Evolutionary conservation across 192 early-diverging fungal species (phyloP).

Genomic region (Entrophospora sp.): DNA sequence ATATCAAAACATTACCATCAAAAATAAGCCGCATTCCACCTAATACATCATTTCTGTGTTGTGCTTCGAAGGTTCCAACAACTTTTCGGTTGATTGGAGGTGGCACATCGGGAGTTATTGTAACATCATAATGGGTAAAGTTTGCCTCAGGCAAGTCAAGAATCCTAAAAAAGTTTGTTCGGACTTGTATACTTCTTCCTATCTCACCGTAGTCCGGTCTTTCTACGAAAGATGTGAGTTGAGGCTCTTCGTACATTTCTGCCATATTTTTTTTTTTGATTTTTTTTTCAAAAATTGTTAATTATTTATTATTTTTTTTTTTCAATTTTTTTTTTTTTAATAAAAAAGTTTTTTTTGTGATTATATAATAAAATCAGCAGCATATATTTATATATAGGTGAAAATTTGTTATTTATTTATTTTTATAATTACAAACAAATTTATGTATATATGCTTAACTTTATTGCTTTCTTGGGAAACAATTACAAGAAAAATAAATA

Average conservation of each 20-base stretch:
- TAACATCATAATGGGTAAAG: slow-evolving; percentile 87
- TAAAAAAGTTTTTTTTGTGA: too few relatives aligned
- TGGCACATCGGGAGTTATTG: slow-evolving; percentile 70
- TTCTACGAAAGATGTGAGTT: slow-evolving; percentile 36
- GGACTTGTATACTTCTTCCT: slow-evolving; percentile 38
- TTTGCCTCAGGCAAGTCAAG: slow-evolving; percentile 48
- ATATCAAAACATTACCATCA: slow-evolving; percentile 59
- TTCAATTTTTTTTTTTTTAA: too few relatives aligned
- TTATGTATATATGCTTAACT: too few relatives aligned
- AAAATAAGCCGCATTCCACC: slow-evolving; percentile 61
- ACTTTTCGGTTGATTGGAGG: slow-evolving; percentile 63
- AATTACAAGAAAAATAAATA: too few relatives aligned
- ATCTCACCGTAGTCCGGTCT: slow-evolving; percentile 35
- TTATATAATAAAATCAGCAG: too few relatives aligned
- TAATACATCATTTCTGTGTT: slow-evolving; percentile 43
- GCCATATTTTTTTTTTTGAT: too few relatives aligned
- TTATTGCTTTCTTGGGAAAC: too few relatives aligned
- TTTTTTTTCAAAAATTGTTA: too few relatives aligned
- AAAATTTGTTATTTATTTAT: too few relatives aligned
- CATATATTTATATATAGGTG: too few relatives aligned
- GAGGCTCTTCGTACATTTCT: neutral
- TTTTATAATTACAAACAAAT: too few relatives aligned
- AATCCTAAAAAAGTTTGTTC: slow-evolving; percentile 76
- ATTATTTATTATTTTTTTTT: too few relatives aligned
- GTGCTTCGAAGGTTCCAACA: slow-evolving; percentile 56